phyloP scores from a whole-genome alignment of 768 basidiomycete species.

The Coprinopsis strossmayeri region DNA sequence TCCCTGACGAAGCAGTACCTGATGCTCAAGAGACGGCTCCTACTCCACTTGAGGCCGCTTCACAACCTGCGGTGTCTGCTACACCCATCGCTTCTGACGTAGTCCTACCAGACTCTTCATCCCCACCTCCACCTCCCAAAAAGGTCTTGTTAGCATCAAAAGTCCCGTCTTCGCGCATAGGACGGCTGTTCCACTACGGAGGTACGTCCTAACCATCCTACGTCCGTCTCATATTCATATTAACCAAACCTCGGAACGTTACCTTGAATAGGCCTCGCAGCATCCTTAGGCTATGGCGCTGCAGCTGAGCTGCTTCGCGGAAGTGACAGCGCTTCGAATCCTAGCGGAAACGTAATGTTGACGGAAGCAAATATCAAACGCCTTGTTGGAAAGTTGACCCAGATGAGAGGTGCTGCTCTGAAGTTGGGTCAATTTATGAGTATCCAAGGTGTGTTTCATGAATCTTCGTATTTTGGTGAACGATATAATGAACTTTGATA shows the following conservation, averaged over 20 bases:
- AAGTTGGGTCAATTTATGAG: conserved; percentile 97
- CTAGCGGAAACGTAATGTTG: conserved; percentile 62
- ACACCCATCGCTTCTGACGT: neutral
- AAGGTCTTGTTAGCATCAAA: conserved; percentile 71
- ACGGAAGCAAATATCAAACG: conserved; percentile 87
- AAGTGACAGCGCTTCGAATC: neutral
- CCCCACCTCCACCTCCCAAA: conserved; percentile 13
- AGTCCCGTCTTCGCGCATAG: conserved; percentile 86
- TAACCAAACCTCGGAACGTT: too few species aligned
- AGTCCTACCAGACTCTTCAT: neutral
- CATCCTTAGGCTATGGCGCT: conserved; percentile 83
- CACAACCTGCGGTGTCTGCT: neutral
- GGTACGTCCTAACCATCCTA: conserved; percentile 35
- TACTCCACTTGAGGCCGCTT: too few species aligned
- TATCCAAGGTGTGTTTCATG: conserved; percentile 62
- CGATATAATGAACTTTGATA: conserved; percentile 21
- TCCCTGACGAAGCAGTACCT: neutral
- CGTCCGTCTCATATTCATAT: neutral
- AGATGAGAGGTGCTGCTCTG: conserved; percentile 94
- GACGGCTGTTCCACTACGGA: conserved; percentile 91
- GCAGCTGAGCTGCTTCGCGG: conserved; percentile 82
- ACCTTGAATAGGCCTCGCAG: conserved; percentile 74
- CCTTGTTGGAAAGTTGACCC: conserved; percentile 85
- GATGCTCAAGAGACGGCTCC: too few species aligned
- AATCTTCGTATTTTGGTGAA: neutral